Evolutionary conservation across 805 yeast genomes (phyloP).

Genomic region (Nakazawaea sp.): DNA sequence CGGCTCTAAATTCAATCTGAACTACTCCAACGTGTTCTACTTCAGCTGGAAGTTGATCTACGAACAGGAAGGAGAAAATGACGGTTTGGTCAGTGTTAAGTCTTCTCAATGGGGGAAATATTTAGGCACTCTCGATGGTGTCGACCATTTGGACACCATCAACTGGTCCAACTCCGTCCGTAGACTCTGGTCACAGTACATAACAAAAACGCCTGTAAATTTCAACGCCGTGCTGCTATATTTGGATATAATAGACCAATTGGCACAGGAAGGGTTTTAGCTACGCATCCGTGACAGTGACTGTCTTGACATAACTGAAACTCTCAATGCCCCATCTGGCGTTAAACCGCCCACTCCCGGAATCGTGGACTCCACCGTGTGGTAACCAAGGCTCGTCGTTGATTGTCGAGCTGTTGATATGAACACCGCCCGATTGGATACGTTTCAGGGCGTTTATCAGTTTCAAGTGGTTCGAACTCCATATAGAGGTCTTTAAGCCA

Average conservation of each 20-base stretch:
- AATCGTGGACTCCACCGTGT: conserved; percentile 37
- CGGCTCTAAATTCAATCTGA: conserved; percentile 69
- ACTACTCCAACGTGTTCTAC: conserved; percentile 53
- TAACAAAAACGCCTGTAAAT: conserved; percentile 26
- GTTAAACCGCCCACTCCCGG: conserved; percentile 39
- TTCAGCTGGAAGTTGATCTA: conserved; percentile 61
- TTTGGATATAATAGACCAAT: conserved; percentile 55
- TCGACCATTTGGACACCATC: conserved; percentile 81
- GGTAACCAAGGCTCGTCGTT: conserved; percentile 24
- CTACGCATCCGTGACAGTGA: conserved; percentile 17
- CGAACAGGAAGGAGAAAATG: conserved; percentile 52
- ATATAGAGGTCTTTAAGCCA: conserved; percentile 36
- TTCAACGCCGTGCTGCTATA: conserved; percentile 68
- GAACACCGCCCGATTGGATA: conserved; percentile 35
- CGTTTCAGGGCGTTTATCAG: conserved; percentile 27
- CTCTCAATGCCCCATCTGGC: conserved; percentile 37
- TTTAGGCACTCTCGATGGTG: conserved; percentile 68
- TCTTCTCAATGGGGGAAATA: conserved; percentile 83
- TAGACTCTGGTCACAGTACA: conserved; percentile 25
- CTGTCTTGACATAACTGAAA: conserved; percentile 29
- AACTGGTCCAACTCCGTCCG: conserved; percentile 66
- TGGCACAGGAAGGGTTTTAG: conserved; percentile 54
- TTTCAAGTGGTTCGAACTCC: conserved; percentile 28
- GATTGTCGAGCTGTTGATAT: conserved; percentile 23
- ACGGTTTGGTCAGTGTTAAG: conserved; percentile 76